These are phyloP conservation scores for Auriscalpium orientale DNA, from an alignment of 768 basidiomycete genomes.

Conservation along the genomic window DNA sequence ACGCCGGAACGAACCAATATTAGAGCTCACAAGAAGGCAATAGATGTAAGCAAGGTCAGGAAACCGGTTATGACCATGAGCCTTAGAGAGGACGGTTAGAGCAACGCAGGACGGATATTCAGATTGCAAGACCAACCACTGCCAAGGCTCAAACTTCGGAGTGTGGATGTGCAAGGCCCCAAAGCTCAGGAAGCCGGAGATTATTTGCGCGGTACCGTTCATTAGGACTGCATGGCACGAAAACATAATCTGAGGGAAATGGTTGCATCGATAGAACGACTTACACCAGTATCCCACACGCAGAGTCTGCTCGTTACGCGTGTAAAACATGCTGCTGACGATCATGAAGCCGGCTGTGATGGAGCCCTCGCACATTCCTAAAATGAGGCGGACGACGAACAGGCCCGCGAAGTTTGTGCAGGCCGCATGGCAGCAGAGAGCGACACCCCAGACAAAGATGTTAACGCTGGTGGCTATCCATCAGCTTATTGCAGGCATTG, in stretches of 20 bases:
- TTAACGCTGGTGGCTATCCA: constrained; percentile 37
- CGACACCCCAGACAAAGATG: constrained; percentile 58
- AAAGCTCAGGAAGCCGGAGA: constrained; percentile 62
- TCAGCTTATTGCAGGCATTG: neutral
- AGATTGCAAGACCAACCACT: constrained; percentile 39
- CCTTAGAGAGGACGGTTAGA: constrained; percentile 27
- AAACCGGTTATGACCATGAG: constrained; percentile 65
- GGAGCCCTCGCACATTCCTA: constrained; percentile 67
- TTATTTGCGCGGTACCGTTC: constrained; percentile 74
- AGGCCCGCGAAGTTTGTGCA: constrained; percentile 64
- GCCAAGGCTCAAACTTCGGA: constrained; percentile 55
- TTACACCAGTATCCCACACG: constrained; percentile 74
- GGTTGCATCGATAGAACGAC: constrained; percentile 18
- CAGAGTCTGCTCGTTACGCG: constrained; percentile 58
- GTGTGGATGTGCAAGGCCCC: constrained; percentile 58
- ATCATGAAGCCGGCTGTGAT: constrained; percentile 75
- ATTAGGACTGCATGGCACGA: constrained; percentile 44
- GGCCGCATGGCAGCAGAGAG: constrained; percentile 56
- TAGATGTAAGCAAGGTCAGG: constrained; percentile 45
- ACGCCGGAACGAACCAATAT: neutral
- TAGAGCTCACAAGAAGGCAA: constrained; percentile 44
- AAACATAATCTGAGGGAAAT: neutral
- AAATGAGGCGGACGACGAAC: constrained; percentile 52
- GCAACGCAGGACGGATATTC: neutral
- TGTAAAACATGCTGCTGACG: constrained; percentile 74